Evolutionary conservation across 192 early-diverging fungal species (phyloP), one percentile per base, ranked within the genome.

Genomic region (Spizellomyces punctatus): DNA sequence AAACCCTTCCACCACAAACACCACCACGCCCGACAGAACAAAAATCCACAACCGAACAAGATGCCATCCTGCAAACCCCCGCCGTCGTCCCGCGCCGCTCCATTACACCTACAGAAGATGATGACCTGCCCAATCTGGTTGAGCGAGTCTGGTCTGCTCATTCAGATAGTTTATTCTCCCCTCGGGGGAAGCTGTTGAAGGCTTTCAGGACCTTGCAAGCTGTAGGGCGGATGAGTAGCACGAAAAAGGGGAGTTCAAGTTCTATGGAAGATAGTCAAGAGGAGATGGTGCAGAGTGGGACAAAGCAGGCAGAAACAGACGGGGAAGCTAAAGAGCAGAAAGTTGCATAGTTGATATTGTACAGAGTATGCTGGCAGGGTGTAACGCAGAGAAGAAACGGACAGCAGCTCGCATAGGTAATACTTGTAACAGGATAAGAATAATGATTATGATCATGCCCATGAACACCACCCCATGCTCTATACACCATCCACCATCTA

Each of bases 61-160:
- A 42, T 6, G 16, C 12, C 14, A 46, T 14, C 60, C 60, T 17
- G 12, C 64, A 16, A 21, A 7, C 27, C 4, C 46, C 69, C 19
- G 10, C 46, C 19, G 10, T 65, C 62, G 10, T 36, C 43, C 58
- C 58, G 6, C 16, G 14, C 8, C 45, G 43, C 47, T 16, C 46
- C 64, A 52, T 19, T 14, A 9, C 12, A 46, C 9, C 45, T 50
- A 21, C 8, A 8, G 9, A 36, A 9, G 62, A 63, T 2, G 71
- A 72, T 5, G 71, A 72, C 6, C 56, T 74, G 2, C 72, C 72
- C 46, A 74, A 74, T 52, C 57, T 74, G 8, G 72, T 67, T 10
- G 72, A 74, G 17, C 63, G 47, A 17, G 72, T 74, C 12, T 74
- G 72, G 72, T 67, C 72, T 22, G 57, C 58, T 10, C 63, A 60